Evolutionary conservation across 2,329 filamentous ascomycete genomes (phyloP).

Genomic region (Microcyclosporella mali): DNA sequence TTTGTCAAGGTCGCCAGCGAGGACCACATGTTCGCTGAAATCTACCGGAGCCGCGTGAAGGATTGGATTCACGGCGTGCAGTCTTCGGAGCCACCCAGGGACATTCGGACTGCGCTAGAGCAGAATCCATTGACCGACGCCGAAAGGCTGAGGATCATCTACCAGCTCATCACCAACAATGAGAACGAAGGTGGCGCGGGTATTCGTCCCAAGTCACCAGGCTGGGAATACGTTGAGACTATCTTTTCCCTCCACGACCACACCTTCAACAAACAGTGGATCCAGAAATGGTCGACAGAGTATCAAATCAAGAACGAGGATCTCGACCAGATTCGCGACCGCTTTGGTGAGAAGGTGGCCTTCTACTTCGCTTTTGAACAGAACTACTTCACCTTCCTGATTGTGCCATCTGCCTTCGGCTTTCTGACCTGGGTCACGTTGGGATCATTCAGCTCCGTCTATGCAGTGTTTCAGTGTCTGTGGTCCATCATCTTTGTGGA

Average conservation of each 20-base stretch:
- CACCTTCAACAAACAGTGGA: slow-evolving; percentile 48
- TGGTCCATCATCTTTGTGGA: slow-evolving; percentile 89
- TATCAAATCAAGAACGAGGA: slow-evolving; percentile 44
- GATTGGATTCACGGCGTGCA: slow-evolving; percentile 92
- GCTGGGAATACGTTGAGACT: slow-evolving; percentile 46
- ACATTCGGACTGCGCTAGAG: slow-evolving; percentile 62
- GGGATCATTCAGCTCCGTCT: slow-evolving; percentile 75
- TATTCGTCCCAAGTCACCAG: slow-evolving; percentile 45
- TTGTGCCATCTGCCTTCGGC: slow-evolving; percentile 76
- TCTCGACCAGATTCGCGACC: slow-evolving; percentile 46
- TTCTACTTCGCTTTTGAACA: slow-evolving; percentile 96
- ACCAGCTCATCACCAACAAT: slow-evolving; percentile 60
- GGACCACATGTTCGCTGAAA: slow-evolving; percentile 66
- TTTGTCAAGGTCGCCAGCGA: slow-evolving; percentile 76
- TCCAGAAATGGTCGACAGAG: slow-evolving; percentile 46
- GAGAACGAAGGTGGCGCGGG: slow-evolving; percentile 44
- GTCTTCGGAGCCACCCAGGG: slow-evolving; percentile 65
- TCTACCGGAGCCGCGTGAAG: slow-evolving; percentile 74
- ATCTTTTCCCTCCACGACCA: slow-evolving; percentile 48
- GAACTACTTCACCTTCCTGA: slow-evolving; percentile 77
- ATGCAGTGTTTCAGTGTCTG: slow-evolving; percentile 70
- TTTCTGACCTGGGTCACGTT: slow-evolving; percentile 73
- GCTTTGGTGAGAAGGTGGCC: slow-evolving; percentile 60
- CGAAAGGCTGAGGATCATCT: slow-evolving; percentile 80
- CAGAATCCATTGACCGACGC: slow-evolving; percentile 77